Percentiles rank a stretch among this genome's conserved stretches.
Conservation (phyloP, 768 basidiomycete species). For the Xerocomellus amylosporus region DNA sequence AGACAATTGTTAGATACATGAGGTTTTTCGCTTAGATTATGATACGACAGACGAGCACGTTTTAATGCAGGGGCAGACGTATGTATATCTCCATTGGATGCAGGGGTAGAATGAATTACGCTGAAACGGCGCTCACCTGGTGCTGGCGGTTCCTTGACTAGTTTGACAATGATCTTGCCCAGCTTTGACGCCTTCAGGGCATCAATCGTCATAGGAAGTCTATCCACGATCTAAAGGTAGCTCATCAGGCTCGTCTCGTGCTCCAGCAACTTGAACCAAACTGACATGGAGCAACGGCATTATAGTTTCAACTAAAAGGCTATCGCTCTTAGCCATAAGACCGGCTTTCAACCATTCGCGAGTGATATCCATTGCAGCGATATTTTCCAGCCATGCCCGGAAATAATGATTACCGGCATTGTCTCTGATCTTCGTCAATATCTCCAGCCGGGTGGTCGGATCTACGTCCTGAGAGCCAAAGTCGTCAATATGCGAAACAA, state of each 20-base stretch:
- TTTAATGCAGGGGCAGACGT: conserved; percentile 27
- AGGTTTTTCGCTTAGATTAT: conserved; percentile 32
- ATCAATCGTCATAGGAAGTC: conserved; percentile 71
- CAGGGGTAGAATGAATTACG: conserved; percentile 15
- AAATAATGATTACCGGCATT: conserved; percentile 85
- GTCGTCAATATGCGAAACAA: conserved; percentile 56
- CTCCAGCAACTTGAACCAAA: conserved; percentile 23
- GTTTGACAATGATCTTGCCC: conserved; percentile 74
- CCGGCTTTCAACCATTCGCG: conserved; percentile 80
- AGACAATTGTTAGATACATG: conserved; percentile 68
- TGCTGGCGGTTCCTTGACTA: conserved; percentile 71
- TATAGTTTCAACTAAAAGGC: conserved; percentile 62
- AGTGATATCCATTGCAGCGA: conserved; percentile 68
- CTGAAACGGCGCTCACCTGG: conserved; percentile 63
- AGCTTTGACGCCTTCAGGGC: conserved; percentile 68
- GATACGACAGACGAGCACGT: conserved; percentile 32
- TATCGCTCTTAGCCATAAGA: conserved; percentile 53
- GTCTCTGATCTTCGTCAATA: conserved; percentile 78
- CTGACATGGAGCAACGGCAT: conserved; percentile 88
- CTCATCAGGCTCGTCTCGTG: conserved; percentile 18
- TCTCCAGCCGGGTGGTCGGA: conserved; percentile 61
- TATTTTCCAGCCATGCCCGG: conserved; percentile 82
- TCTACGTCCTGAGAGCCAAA: conserved; percentile 67
- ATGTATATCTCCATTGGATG: conserved; percentile 31
- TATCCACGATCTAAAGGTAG: conserved; percentile 64